These are phyloP conservation scores for Paramyrothecium sp. DNA, from an alignment of 2,329 filamentous ascomycete species.

Conservation along the genomic window DNA sequence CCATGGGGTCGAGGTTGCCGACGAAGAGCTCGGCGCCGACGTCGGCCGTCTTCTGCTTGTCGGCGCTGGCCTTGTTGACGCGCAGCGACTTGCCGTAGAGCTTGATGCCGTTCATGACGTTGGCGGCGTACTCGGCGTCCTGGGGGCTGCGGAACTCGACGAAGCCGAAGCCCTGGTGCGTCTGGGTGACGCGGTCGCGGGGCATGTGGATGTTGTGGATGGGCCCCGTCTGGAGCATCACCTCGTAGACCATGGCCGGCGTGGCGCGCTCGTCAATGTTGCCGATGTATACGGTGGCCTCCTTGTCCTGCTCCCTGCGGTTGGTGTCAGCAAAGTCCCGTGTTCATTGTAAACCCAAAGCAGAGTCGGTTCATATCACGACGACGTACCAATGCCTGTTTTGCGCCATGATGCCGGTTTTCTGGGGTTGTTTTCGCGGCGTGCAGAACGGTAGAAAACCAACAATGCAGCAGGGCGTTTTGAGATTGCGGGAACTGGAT, in stretches of 20 bases:
- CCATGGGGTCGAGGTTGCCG: slow-evolving; percentile 90
- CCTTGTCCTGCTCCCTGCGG: slow-evolving; percentile 90
- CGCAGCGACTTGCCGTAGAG: slow-evolving; percentile 92
- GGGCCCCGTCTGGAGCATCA: slow-evolving; percentile 96
- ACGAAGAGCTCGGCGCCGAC: slow-evolving; percentile 97
- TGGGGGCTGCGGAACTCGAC: slow-evolving; percentile 96
- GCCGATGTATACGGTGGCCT: slow-evolving; percentile 95
- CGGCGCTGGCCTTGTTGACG: slow-evolving; percentile 89
- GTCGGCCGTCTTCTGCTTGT: slow-evolving; percentile 91
- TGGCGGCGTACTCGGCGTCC: slow-evolving; percentile 94
- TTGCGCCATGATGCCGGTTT: slow-evolving; percentile 59
- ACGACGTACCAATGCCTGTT: slow-evolving; percentile 67
- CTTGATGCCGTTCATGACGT: slow-evolving; percentile 94
- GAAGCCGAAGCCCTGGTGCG: slow-evolving; percentile 97
- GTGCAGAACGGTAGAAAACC: background rate
- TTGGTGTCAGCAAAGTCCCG: slow-evolving; percentile 15
- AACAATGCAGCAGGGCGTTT: background rate
- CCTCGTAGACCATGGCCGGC: slow-evolving; percentile 89
- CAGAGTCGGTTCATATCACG: background rate
- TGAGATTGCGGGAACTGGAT: no score
- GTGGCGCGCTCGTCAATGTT: slow-evolving; percentile 97
- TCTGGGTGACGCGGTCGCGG: slow-evolving; percentile 95
- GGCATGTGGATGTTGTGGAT: slow-evolving; percentile 98
- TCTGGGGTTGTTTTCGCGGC: background rate
- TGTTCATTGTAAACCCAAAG: no score